Base-by-base conservation (phyloP, 306 rosid genomes). In the Ziziphus jujuba region DNA sequence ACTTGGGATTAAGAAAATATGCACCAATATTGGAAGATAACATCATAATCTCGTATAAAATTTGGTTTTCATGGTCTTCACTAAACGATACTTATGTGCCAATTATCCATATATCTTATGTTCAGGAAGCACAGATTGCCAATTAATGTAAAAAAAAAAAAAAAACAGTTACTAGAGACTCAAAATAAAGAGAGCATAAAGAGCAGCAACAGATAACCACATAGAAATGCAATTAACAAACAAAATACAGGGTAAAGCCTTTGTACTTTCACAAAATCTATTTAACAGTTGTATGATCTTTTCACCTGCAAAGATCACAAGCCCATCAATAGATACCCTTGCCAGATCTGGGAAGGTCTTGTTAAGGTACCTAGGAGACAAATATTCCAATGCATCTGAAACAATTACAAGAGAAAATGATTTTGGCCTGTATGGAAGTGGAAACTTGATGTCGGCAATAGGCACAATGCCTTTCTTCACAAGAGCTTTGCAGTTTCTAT, bases 281-380 rank as follows among this genome's bases (percentile, higher is more conserved):
- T 20, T 3, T 9, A n/a, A 47, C 48, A 56, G 23, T 20, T 44
- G 12, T n/a, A 49, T 14, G 38, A 57, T 25, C 33, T 81, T 68
- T 72, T 58, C 22, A 84, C 88, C 91, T 43, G 90, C 64, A 67
- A 86, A 84, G 67, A 86, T 72, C 56, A 79, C 92, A 45, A 84
- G 35, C 20, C 96, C 92, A 56, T 78, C 90, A 43, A 75, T 13
- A 48, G 96, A 67, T 53, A 86, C 87, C 76, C 96, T 86, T 61
- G 82, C 90, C 50, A 84, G 78, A 80, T 86, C 89, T 3, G 89
- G 87, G 54, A 89, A 80, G 67, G 96, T 84, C 69, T 80, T 89
- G 77, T 88, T 88, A 77, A 89, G 96, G 83, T 89, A 86, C 69
- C 72, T 81, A 16, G 88, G 91, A 45, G 91, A 89, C 16, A 89